Conservation (phyloP, 1,139 yeast genomes). For the Scheffersomyces titani region DNA sequence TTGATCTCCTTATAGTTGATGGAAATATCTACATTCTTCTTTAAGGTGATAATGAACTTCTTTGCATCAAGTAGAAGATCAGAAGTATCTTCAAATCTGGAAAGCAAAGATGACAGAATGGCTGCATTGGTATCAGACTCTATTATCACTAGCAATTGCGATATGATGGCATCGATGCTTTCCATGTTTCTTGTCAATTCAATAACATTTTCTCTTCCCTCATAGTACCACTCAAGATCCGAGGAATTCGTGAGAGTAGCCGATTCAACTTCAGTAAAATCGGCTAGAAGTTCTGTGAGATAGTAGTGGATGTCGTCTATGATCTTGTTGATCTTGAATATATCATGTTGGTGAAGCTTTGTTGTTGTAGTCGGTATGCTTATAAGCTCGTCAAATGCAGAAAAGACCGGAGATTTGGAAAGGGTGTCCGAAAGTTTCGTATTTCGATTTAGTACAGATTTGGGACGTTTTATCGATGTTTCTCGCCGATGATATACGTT, state of each 20-base stretch:
- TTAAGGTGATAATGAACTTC: constrained; percentile 34
- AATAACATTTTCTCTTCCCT: constrained; percentile 45
- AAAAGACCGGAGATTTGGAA: constrained; percentile 25
- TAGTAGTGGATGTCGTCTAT: constrained; percentile 34
- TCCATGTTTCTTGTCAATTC: constrained; percentile 40
- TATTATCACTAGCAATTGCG: constrained; percentile 33
- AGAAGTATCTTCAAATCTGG: constrained; percentile 36
- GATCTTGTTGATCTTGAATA: constrained; percentile 30
- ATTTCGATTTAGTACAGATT: neutral
- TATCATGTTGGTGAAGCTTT: constrained; percentile 30
- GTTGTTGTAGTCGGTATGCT: constrained; percentile 20
- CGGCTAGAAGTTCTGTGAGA: constrained; percentile 19
- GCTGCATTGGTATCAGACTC: constrained; percentile 30
- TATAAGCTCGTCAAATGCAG: constrained; percentile 35
- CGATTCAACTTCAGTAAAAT: constrained; percentile 12
- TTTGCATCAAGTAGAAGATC: constrained; percentile 44
- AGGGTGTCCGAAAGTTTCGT: constrained; percentile 16
- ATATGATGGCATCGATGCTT: constrained; percentile 48
- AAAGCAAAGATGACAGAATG: constrained; percentile 12
- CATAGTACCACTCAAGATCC: constrained; percentile 48
- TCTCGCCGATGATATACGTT: neutral
- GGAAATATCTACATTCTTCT: constrained; percentile 53
- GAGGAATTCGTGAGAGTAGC: constrained; percentile 4
- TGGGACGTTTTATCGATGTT: neutral
- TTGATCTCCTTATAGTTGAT: constrained; percentile 60